Percentiles rank a stretch among this genome's conserved stretches.
These are phyloP conservation scores for Trypanosoma cruzi DNA, from an alignment of 208 protist species.

Conservation along the genomic window DNA sequence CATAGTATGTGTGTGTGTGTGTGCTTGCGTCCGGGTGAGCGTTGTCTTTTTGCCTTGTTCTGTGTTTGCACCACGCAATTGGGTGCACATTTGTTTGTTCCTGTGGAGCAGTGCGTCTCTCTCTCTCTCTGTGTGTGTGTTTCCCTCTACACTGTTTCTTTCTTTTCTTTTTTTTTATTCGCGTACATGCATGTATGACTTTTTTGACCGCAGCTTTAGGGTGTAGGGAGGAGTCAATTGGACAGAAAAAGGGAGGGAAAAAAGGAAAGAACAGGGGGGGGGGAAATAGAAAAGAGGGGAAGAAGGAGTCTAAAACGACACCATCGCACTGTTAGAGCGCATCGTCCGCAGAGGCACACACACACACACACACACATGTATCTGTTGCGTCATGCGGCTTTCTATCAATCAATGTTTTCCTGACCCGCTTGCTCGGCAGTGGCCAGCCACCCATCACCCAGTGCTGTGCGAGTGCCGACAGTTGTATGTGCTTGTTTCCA, in stretches of 20 bases:
- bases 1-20: too few relatives aligned
- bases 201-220: neutral
- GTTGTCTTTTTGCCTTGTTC: neutral
- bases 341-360: too few relatives aligned
- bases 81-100: neutral
- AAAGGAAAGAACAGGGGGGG: neutral
- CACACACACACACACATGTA: constrained; percentile 1
- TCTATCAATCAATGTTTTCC: constrained; percentile 82
- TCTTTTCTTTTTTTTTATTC: neutral
- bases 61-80: neutral
- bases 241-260: neutral
- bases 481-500: constrained; percentile 80
- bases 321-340: too few relatives aligned
- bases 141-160: neutral
- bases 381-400: constrained; percentile 33
- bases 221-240: neutral
- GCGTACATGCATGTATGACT: neutral
- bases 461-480: constrained; percentile 81
- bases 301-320: neutral
- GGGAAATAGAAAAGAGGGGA: neutral
- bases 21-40: neutral
- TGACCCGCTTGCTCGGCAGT: constrained; percentile 74
- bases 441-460: constrained; percentile 74
- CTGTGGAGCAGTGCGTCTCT: neutral
- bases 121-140: neutral